These are phyloP conservation scores for Mitragyna speciosa DNA, from an alignment of 257 asterid species.

Conservation along the genomic window DNA sequence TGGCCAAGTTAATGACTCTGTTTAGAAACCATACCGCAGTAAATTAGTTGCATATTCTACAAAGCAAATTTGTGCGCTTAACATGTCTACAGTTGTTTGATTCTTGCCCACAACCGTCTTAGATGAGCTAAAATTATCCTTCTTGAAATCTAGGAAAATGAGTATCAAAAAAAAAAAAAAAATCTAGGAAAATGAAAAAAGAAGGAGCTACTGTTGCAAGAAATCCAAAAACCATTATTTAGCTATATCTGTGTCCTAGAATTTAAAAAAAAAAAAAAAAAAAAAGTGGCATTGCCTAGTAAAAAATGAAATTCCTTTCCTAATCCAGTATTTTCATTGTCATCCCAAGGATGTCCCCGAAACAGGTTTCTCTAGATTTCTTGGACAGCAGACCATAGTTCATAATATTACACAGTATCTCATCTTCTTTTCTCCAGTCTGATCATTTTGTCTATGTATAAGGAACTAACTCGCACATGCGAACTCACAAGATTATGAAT, in stretches of 20 bases:
- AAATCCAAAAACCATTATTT: neutral
- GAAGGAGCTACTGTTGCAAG: neutral
- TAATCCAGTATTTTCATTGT: too few species aligned
- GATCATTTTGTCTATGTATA: neutral
- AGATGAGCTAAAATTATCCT: neutral
- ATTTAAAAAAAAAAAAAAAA: neutral
- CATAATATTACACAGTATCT: too few species aligned
- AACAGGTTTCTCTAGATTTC: too few species aligned
- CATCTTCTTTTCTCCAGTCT: neutral
- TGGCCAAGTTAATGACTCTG: too few species aligned
- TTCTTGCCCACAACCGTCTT: neutral
- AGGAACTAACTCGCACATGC: neutral
- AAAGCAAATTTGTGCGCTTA: neutral
- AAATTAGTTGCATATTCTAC: neutral
- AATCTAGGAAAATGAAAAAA: neutral
- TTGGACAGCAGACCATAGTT: too few species aligned
- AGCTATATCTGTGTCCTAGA: neutral
- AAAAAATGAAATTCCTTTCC: neutral
- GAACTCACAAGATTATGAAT: neutral
- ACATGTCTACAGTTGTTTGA: neutral
- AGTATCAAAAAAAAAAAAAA: too few species aligned
- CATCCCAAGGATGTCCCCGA: too few species aligned
- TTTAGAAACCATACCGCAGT: neutral
- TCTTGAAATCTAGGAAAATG: neutral
- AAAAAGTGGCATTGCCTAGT: neutral